phyloP scores from a whole-genome alignment of 1,139 yeast genomes.

The Nakaseomyces delphensis region DNA sequence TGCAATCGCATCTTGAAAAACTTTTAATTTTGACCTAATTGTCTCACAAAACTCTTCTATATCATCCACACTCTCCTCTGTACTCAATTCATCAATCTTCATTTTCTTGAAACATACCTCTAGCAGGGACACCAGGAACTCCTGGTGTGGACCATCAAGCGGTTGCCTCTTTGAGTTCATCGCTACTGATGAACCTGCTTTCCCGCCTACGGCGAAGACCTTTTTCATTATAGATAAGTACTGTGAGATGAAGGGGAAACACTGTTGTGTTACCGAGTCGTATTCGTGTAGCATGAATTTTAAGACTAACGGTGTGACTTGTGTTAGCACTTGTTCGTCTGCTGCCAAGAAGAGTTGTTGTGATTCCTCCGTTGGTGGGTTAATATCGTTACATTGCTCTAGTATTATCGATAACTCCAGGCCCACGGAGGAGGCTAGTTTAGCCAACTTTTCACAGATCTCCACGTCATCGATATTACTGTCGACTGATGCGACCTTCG shows the following conservation, averaged over 20 bases:
- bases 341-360: slow-evolving; percentile 36
- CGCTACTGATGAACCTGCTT: slow-evolving; percentile 32
- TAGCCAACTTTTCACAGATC: slow-evolving; percentile 69
- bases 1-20: slow-evolving; percentile 80
- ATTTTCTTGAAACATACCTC: slow-evolving; percentile 66
- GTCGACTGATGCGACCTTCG: slow-evolving; percentile 31
- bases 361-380: slow-evolving; percentile 18
- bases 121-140: slow-evolving; percentile 54
- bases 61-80: slow-evolving; percentile 59
- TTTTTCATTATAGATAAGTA: slow-evolving; percentile 67
- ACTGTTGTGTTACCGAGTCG: slow-evolving; percentile 80
- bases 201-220: slow-evolving; percentile 32
- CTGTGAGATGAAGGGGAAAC: slow-evolving; percentile 70
- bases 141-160: slow-evolving; percentile 34
- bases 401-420: slow-evolving; percentile 57
- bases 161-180: slow-evolving; percentile 32
- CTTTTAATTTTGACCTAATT: slow-evolving; percentile 55
- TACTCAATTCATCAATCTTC: slow-evolving; percentile 70
- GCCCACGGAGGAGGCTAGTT: slow-evolving; percentile 66
- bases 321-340: slow-evolving; percentile 43
- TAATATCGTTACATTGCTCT: slow-evolving; percentile 29
- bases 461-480: slow-evolving; percentile 40
- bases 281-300: slow-evolving; percentile 66
- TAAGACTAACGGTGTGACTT: slow-evolving; percentile 64
- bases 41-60: slow-evolving; percentile 74